Conservation (phyloP, 2,329 filamentous ascomycete genomes). For the Pestalotiopsis sp. region DNA sequence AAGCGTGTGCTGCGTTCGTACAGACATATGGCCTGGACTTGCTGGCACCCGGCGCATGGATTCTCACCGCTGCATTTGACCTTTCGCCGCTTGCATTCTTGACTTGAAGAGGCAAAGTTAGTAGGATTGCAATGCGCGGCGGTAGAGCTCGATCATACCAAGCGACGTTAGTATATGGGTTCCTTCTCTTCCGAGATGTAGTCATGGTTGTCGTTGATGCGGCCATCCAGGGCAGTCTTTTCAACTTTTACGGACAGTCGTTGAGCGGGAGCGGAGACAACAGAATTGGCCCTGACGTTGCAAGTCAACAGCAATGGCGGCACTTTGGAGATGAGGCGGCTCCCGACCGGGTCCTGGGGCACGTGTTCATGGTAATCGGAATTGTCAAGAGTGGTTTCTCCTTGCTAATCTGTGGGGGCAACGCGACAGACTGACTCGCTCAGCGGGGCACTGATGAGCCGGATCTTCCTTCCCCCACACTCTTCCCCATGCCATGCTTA, state of each 20-base stretch:
- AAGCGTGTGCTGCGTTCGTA: conserved; percentile 8
- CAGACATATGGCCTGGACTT: background rate
- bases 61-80: conserved; percentile 10
- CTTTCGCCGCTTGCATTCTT: conserved; percentile 11
- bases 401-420: background rate
- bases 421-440: background rate
- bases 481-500: background rate
- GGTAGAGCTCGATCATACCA: background rate
- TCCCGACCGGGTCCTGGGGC: background rate
- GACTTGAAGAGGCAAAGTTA: background rate
- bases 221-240: background rate
- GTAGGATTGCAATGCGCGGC: background rate
- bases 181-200: conserved; percentile 2
- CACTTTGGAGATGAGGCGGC: background rate
- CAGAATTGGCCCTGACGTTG: background rate
- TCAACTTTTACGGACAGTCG: background rate
- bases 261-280: background rate
- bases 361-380: background rate
- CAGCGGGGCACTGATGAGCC: background rate
- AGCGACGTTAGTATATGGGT: conserved; percentile 8
- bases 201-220: background rate
- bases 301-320: background rate
- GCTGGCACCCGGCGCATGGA: background rate
- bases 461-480: background rate
- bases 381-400: background rate